Percentiles rank a stretch among this genome's conserved stretches.
Conservation (phyloP, 108 stramenopile genomes). For the Seminavis robusta region DNA sequence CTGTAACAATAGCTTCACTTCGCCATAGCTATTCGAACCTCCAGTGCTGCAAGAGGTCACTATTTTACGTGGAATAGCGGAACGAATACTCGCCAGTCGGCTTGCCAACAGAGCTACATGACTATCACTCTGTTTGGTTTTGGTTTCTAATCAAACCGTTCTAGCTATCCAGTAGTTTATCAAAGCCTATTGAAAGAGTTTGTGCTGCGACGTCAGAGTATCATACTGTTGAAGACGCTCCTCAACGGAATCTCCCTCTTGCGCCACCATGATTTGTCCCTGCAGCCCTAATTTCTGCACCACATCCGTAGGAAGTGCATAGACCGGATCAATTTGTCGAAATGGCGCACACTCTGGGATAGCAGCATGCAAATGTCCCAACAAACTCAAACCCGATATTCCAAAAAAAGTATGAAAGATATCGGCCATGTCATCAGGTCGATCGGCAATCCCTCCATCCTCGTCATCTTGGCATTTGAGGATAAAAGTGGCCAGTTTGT, state of each 20-base stretch:
- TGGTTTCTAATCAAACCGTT: too few relatives aligned
- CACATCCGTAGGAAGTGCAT: conserved; percentile 81
- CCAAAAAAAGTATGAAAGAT: conserved; percentile 99
- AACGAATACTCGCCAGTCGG: too few relatives aligned
- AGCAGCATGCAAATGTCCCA: conserved; percentile 64
- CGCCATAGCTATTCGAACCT: too few relatives aligned
- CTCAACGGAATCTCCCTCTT: conserved; percentile 24
- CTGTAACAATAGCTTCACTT: not conserved
- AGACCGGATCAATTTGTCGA: conserved; percentile 81
- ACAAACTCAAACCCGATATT: conserved; percentile 84
- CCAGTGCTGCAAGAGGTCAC: too few relatives aligned
- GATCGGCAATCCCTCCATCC: conserved; percentile 97
- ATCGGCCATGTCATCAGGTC: conserved; percentile 94
- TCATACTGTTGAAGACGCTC: conserved; percentile 32
- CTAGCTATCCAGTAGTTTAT: too few relatives aligned
- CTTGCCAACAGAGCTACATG: too few relatives aligned
- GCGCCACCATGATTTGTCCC: conserved; percentile 51
- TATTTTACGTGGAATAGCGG: too few relatives aligned
- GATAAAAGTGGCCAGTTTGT: conserved; percentile 85
- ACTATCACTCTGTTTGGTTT: too few relatives aligned
- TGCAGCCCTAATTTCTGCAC: conserved; percentile 48
- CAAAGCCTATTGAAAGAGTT: too few relatives aligned
- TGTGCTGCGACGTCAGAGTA: too few relatives aligned
- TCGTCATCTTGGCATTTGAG: conserved; percentile 96
- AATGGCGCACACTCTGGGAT: conserved; percentile 13